Evolutionary conservation across 495 filamentous ascomycete species (phyloP), one percentile per base, ranked within the genome.

Genomic region (Neurospora africana): DNA sequence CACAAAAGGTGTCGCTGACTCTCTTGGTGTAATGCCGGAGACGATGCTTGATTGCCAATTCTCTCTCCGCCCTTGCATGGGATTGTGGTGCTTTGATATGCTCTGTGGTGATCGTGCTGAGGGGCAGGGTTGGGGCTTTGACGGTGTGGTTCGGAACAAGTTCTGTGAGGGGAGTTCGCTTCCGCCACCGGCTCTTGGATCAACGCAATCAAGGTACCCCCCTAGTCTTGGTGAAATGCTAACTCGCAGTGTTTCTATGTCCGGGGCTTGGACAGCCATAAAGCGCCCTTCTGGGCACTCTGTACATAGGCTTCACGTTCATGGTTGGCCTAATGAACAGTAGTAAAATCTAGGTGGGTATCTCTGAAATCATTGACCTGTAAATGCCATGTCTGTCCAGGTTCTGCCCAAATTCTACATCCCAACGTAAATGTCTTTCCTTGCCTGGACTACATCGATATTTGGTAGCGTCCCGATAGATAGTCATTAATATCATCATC

Each of bases 11-110:
- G 93, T 97, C 93, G 92, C 92, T 79, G 91, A 94, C 87, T 93
- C 90, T 87, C 83, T 80, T 68, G 74, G 76, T 78, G 74, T 76
- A 76, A 78, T 73, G 79, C 74, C 77, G 84, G 84, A 81, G 91
- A 92, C 88, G 88, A 95, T 77, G 92, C 92, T 97, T 92, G 93
- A 97, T 92, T 89, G 93, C 93, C 93, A 95, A 89, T 84, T 82
- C 80, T 82, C 79, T 74, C 75, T 76, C 77, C 71, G 72, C 70
- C 69, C 53, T 71, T 21, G 68, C 30, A 61, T 37, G 4, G 61
- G 69, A 58, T 17, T 39, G 53, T 61, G 53, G 53, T 61, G 53
- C 53, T 8, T 33, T 27, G n/a, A 27, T 13, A 23, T 61, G 53
- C 8, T 61, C 5, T 17, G 13, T 61, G 53, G 53, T 61, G 53